A percentile compares a stretch with the other conserved stretches of the same genome.
These are phyloP conservation scores for Corylus heterophylla DNA, from an alignment of 306 rosid genomes.

Conservation along the genomic window DNA sequence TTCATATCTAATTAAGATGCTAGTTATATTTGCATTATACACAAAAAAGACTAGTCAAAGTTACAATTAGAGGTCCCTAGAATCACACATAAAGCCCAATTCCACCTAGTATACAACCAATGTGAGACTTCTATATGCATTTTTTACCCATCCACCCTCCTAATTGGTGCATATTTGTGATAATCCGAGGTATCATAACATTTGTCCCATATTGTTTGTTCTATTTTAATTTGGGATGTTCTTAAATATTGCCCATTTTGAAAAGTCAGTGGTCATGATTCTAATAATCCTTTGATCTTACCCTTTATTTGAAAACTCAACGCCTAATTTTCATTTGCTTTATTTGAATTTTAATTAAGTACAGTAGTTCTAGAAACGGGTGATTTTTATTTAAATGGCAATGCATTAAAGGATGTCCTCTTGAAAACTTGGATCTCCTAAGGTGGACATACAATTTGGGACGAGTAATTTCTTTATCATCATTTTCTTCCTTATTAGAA, in stretches of 20 bases:
- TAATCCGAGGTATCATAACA: too few species aligned
- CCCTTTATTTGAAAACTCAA: not conserved
- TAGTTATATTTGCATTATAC: too few species aligned
- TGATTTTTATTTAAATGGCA: not conserved
- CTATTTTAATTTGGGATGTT: not conserved
- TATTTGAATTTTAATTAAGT: not conserved
- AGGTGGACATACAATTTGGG: not conserved
- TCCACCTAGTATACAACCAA: too few species aligned
- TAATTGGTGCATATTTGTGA: too few species aligned
- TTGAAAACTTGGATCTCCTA: not conserved
- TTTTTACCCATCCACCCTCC: too few species aligned
- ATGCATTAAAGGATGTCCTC: not conserved
- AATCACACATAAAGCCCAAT: too few species aligned
- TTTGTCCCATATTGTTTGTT: not conserved
- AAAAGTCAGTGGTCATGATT: not conserved
- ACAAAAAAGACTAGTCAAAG: too few species aligned
- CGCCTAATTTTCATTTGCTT: not conserved
- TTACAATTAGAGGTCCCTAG: too few species aligned
- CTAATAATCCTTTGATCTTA: not conserved
- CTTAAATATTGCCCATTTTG: not conserved
- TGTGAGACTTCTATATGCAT: too few species aligned
- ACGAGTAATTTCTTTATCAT: not conserved
- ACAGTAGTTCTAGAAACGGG: not conserved
- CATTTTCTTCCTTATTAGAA: not conserved
- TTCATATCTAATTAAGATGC: not conserved